Evolutionary conservation across 495 filamentous ascomycete species (phyloP), one percentile per base, ranked within the genome.

Genomic region (Penicillium samsonianum): DNA sequence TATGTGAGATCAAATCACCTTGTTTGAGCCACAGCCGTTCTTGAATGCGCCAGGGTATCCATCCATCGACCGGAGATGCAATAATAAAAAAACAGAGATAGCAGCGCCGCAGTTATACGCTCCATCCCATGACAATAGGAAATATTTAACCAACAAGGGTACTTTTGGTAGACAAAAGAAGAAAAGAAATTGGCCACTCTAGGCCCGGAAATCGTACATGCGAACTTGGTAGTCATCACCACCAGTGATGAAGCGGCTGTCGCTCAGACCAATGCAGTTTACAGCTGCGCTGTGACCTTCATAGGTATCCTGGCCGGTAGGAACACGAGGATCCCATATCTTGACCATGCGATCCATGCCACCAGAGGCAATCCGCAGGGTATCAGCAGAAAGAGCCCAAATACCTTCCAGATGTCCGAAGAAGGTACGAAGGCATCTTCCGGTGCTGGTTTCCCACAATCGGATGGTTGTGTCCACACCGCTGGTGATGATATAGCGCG

Each of bases 371-470:
- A 96, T 84, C 16, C 94, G 85, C 33, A 99, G 78, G 0, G 89
- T 91, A 68, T 99, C 95, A 2, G 90, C 95, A 2, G 90, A 92
- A 5, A 99, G 81, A 10, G 90, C 88, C 94, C 94, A 99, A 22
- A 99, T 87, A 23, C 94, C 94, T 69, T 98, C 94, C 22, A 99
- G 78, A 61, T 99, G 94, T 0, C 94, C 94, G 58, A 98, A 99
- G 74, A 96, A 93, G 4, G 91, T 97, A 50, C 90, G 90, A 10
- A 96, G 75, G 65, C 90, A 96, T 60, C 80, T 78, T 44, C 89
- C 92, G 6, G 86, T 91, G 41, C 83, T 82, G 9, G 91, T 87
- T 69, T 98, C 90, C 94, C 94, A 99, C 28, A 98, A 80, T 12
- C 94, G 88, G 58, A 99, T 90, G 7, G 91, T 96, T 40, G 83